These are phyloP conservation scores for Pigoraptor vietnamica DNA, from an alignment of 78 protist species.

Conservation along the genomic window DNA sequence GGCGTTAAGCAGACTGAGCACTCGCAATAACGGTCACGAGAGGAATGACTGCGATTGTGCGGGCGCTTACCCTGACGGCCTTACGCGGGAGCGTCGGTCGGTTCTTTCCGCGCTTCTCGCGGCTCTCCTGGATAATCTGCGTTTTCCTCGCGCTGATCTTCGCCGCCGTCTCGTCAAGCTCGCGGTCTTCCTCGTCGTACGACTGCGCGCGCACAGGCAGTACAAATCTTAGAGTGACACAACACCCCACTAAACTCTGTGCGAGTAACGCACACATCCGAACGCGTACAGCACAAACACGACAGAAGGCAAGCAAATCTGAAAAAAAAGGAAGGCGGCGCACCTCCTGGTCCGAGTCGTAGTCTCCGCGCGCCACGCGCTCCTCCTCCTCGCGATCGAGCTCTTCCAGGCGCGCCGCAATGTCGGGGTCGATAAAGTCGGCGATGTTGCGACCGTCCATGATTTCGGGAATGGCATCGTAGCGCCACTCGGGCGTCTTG, in stretches of 20 bases:
- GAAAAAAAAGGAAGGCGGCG: too few species aligned
- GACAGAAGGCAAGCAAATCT: too few species aligned
- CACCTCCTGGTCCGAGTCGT: neutral
- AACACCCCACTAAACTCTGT: too few species aligned
- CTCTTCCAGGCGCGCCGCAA: constrained; percentile 61
- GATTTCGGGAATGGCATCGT: constrained; percentile 96
- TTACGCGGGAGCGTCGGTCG: too few species aligned
- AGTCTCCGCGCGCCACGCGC: neutral
- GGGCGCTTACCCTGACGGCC: too few species aligned
- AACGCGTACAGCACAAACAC: too few species aligned
- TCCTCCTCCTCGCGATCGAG: constrained; percentile 3
- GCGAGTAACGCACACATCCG: neutral
- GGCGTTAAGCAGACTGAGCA: too few species aligned
- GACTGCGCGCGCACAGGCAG: neutral
- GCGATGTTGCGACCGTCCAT: constrained; percentile 95
- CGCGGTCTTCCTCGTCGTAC: too few species aligned
- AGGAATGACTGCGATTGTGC: too few species aligned
- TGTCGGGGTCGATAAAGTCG: constrained; percentile 95
- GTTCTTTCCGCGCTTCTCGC: neutral
- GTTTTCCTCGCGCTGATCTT: neutral
- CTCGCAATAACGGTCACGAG: too few species aligned
- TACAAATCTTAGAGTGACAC: too few species aligned
- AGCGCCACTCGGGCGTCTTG: constrained; percentile 73
- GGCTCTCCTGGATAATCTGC: neutral
- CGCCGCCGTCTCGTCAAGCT: neutral